Evolutionary conservation across 1,284 basidiomycete species (phyloP).

Genomic region (Sanghuangporus sanghuang): DNA sequence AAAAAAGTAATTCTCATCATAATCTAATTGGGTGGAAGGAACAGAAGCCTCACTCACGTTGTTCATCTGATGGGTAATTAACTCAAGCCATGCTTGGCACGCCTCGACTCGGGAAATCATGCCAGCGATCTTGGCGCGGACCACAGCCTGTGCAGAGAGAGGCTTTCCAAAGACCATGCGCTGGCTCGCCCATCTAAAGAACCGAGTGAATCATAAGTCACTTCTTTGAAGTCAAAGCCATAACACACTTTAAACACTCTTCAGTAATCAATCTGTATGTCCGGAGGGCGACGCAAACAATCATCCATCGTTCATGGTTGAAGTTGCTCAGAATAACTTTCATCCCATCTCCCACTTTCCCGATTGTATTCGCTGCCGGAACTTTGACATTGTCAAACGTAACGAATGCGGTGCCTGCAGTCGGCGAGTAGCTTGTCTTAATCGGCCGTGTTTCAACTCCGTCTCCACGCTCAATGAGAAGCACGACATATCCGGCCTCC

Average conservation of each 20-base stretch:
- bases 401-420: conserved; percentile 88
- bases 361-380: conserved; percentile 81
- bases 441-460: conserved; percentile 88
- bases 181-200: conserved; percentile 71
- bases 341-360: conserved; percentile 81
- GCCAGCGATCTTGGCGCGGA: conserved; percentile 79
- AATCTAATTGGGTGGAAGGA: not conserved
- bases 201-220: not conserved
- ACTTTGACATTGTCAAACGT: conserved; percentile 91
- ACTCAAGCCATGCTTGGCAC: conserved; percentile 87
- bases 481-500: conserved; percentile 73
- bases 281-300: conserved; percentile 65
- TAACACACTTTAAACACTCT: conserved; percentile 68
- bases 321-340: conserved; percentile 82
- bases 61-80: conserved; percentile 89
- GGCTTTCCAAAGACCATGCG: conserved; percentile 87
- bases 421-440: conserved; percentile 84
- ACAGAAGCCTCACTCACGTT: conserved; percentile 47
- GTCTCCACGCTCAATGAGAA: conserved; percentile 76
- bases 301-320: conserved; percentile 87
- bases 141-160: conserved; percentile 86
- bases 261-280: conserved; percentile 71
- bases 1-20: conserved; percentile 3
- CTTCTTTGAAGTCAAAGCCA: not conserved
- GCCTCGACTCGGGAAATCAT: conserved; percentile 92